phyloP scores from a whole-genome alignment of 1,284 basidiomycete species.

The Thecaphora thlaspeos region DNA sequence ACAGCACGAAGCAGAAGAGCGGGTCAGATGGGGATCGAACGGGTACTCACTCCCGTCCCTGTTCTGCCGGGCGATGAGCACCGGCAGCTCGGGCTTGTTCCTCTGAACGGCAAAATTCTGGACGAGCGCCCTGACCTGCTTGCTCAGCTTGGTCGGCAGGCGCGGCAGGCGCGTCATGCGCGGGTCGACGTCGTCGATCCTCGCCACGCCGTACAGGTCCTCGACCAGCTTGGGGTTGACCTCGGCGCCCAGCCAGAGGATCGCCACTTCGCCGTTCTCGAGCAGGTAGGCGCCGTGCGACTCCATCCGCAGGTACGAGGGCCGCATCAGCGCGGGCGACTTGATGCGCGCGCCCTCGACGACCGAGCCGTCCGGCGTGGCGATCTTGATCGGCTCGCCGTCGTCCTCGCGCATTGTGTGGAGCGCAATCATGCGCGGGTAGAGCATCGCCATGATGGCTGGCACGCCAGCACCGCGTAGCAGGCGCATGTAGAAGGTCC shows the following conservation, averaged over 20 bases:
- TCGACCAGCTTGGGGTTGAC: slow-evolving; percentile 77
- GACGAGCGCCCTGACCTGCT: slow-evolving; percentile 81
- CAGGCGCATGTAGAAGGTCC: slow-evolving; percentile 79
- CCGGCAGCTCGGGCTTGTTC: slow-evolving; percentile 66
- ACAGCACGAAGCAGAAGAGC: no score
- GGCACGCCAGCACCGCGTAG: slow-evolving; percentile 72
- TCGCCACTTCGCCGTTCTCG: slow-evolving; percentile 85
- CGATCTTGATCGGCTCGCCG: slow-evolving; percentile 65
- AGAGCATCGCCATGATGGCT: slow-evolving; percentile 74
- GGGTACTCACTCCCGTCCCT: slow-evolving; percentile 68
- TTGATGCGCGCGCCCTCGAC: slow-evolving; percentile 64
- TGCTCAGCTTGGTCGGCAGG: slow-evolving; percentile 74
- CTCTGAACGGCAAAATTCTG: slow-evolving; percentile 69
- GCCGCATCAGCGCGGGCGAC: slow-evolving; percentile 78
- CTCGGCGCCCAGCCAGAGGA: slow-evolving; percentile 86
- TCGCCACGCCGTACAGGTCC: slow-evolving; percentile 83
- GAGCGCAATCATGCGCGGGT: slow-evolving; percentile 83
- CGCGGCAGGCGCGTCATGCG: slow-evolving; percentile 72
- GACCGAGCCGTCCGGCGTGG: slow-evolving; percentile 59
- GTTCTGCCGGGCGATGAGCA: slow-evolving; percentile 85
- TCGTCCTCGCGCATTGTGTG: slow-evolving; percentile 77
- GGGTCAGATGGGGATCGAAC: no score
- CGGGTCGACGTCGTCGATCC: slow-evolving; percentile 71
- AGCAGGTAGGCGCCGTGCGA: slow-evolving; percentile 86
- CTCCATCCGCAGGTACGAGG: slow-evolving; percentile 84